These are phyloP conservation scores for Trichophyton simii DNA, from an alignment of 2,329 filamentous ascomycete species.

Conservation along the genomic window DNA sequence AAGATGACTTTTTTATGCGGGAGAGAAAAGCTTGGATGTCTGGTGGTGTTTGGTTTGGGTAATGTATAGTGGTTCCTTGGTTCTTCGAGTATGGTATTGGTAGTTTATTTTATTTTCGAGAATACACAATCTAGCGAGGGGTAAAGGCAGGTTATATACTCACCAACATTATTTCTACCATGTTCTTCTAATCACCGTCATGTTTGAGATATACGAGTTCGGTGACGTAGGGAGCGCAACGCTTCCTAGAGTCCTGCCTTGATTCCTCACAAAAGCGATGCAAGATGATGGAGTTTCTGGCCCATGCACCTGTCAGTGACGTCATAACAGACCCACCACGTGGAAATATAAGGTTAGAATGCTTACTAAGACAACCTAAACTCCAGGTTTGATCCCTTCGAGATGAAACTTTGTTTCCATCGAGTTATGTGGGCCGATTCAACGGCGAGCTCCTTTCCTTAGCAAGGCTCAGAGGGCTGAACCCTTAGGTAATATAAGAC, in stretches of 20 bases:
- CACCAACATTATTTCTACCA: not conserved
- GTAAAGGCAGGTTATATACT: not conserved
- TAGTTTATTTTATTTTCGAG: not conserved
- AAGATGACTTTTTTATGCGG: not conserved
- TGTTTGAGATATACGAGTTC: not conserved
- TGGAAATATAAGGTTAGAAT: not conserved
- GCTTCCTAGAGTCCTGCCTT: not conserved
- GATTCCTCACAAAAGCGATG: not conserved
- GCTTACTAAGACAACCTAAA: no score
- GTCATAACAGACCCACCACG: not conserved
- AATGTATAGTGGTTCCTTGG: not conserved
- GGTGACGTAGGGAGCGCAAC: not conserved
- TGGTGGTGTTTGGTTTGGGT: not conserved
- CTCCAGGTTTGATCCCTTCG: no score
- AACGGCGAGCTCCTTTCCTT: no score
- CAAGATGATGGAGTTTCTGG: not conserved
- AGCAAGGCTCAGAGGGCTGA: no score
- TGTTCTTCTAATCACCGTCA: not conserved
- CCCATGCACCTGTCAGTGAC: not conserved
- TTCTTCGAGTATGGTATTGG: not conserved
- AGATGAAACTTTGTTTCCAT: no score
- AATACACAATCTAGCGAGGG: not conserved
- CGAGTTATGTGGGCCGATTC: no score
- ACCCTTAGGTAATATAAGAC: no score
- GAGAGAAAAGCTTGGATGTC: not conserved